phyloP scores from a whole-genome alignment of 1,139 yeast species.

The Chernovozyma aurita region DNA sequence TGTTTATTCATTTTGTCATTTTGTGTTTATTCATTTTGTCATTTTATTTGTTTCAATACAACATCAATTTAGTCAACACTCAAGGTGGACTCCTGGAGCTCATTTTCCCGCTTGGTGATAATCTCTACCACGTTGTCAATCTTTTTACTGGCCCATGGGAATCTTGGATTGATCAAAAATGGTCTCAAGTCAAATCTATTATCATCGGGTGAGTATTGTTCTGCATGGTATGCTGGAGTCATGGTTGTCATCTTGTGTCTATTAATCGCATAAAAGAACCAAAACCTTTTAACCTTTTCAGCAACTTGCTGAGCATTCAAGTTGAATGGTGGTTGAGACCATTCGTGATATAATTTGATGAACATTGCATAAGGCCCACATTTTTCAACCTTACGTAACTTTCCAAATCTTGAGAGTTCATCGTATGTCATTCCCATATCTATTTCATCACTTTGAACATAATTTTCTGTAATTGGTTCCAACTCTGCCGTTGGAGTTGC shows the following conservation, averaged over 20 bases:
- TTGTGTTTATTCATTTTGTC: too few species aligned
- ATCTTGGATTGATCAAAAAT: constrained; percentile 84
- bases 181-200: constrained; percentile 94
- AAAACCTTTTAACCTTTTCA: constrained; percentile 85
- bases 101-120: constrained; percentile 37
- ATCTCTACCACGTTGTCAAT: constrained; percentile 70
- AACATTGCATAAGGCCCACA: constrained; percentile 97
- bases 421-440: constrained; percentile 99
- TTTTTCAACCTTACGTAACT: constrained; percentile 83
- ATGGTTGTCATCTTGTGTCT: constrained; percentile 95
- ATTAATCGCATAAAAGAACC: constrained; percentile 89
- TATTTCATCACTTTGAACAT: constrained; percentile 92
- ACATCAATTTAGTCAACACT: constrained; percentile 38
- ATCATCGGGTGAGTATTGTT: constrained; percentile 96
- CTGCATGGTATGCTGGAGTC: constrained; percentile 97
- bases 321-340: constrained; percentile 70
- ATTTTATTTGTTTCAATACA: too few species aligned
- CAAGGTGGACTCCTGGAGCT: constrained; percentile 18
- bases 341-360: constrained; percentile 79
- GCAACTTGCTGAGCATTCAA: constrained; percentile 83
- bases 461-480: constrained; percentile 88
- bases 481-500: constrained; percentile 98
- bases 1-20: too few species aligned
- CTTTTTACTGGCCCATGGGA: constrained; percentile 84
- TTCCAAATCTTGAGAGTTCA: constrained; percentile 88